Percentiles rank a stretch among this genome's conserved stretches.
Evolutionary conservation across 2,329 filamentous ascomycete species (phyloP).

Genomic region (Trichophyton simii): DNA sequence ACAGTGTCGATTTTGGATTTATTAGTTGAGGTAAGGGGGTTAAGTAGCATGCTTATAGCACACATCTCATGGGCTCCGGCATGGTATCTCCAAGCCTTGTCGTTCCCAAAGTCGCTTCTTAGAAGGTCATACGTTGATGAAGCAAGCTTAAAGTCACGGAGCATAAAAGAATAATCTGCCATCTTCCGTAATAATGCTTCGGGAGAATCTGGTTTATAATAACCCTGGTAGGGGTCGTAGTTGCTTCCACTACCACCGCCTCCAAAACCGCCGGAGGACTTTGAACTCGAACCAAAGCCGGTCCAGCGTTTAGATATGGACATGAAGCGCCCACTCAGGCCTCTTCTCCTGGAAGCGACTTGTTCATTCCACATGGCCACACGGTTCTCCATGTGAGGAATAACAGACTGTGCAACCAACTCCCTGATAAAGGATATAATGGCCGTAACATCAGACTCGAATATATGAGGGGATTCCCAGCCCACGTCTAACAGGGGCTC

Average conservation of each 20-base stretch:
- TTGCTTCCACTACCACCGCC: slow-evolving; percentile 41
- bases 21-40: slow-evolving; percentile 56
- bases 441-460: slow-evolving; percentile 80
- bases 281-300: slow-evolving; percentile 58
- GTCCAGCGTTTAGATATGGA: slow-evolving; percentile 84
- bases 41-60: slow-evolving; percentile 68
- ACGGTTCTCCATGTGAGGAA: slow-evolving; percentile 91
- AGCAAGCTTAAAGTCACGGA: slow-evolving; percentile 88
- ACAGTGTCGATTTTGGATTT: slow-evolving; percentile 71
- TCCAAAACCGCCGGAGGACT: slow-evolving; percentile 44
- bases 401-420: slow-evolving; percentile 85
- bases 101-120: slow-evolving; percentile 76
- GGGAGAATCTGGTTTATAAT: slow-evolving; percentile 69
- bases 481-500: slow-evolving; percentile 13
- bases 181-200: slow-evolving; percentile 89
- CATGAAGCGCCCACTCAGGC: slow-evolving; percentile 85
- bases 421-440: slow-evolving; percentile 84
- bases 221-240: slow-evolving; percentile 66
- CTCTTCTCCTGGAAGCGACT: slow-evolving; percentile 77
- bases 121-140: slow-evolving; percentile 85
- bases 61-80: slow-evolving; percentile 94
- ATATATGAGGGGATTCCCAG: slow-evolving; percentile 48
- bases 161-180: slow-evolving; percentile 92
- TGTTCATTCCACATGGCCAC: slow-evolving; percentile 94
- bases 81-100: slow-evolving; percentile 94